Percentiles rank a stretch among this genome's conserved stretches.
Conservation (phyloP, 2,329 filamentous ascomycete species). For the Ascochyta pisi region DNA sequence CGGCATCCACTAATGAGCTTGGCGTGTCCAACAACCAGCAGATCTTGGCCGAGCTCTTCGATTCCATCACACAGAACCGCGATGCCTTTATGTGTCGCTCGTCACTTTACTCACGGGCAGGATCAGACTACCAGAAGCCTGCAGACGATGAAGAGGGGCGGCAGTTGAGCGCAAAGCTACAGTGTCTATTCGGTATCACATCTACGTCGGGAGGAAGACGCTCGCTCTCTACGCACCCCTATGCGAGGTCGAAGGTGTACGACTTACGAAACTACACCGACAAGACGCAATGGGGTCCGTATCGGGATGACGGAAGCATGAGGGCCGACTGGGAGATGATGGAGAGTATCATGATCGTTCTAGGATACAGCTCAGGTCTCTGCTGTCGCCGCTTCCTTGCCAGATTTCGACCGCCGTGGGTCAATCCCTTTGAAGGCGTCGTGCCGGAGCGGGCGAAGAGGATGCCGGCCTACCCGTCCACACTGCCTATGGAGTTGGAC, state of each 20-base stretch:
- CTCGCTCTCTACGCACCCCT: conserved; percentile 59
- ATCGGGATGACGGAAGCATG: conserved; percentile 66
- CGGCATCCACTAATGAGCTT: conserved; percentile 48
- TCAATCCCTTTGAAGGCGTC: conserved; percentile 37
- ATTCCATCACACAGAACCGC: conserved; percentile 57
- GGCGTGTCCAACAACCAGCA: conserved; percentile 56
- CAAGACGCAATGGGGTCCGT: conserved; percentile 73
- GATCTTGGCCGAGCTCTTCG: conserved; percentile 50
- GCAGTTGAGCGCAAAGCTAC: conserved; percentile 74
- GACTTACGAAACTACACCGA: conserved; percentile 73
- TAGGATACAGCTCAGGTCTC: conserved; percentile 64
- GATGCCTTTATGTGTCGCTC: conserved; percentile 70
- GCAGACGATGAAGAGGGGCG: conserved; percentile 54
- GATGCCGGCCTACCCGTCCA: conserved; percentile 13
- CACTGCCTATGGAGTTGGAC: conserved; percentile 43
- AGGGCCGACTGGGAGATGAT: conserved; percentile 81
- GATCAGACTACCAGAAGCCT: conserved; percentile 50
- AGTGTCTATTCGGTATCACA: conserved; percentile 72
- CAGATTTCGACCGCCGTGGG: conserved; percentile 40
- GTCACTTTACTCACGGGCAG: conserved; percentile 62
- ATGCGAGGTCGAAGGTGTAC: conserved; percentile 74
- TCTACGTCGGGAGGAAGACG: conserved; percentile 48
- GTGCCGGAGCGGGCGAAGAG: conserved; percentile 23
- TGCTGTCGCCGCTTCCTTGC: conserved; percentile 35
- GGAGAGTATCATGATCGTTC: conserved; percentile 74